Conservation (phyloP, 257 asterid genomes). For the Nicotiana otophora region DNA sequence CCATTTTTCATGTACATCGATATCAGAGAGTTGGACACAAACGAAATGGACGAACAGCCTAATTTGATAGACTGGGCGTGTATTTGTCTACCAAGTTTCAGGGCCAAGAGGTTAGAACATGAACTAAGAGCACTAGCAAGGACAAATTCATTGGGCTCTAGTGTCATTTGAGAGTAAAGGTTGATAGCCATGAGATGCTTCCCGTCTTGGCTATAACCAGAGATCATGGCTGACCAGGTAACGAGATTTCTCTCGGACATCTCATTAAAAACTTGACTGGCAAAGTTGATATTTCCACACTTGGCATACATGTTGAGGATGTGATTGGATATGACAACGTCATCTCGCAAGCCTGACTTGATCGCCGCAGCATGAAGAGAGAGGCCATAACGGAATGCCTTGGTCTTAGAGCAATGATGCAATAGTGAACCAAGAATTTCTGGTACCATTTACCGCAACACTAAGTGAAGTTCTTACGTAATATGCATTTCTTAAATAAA, state of each 20-base stretch:
- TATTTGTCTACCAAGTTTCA: constrained; percentile 49
- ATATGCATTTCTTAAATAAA: neutral
- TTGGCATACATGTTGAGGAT: constrained; percentile 61
- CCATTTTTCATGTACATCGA: constrained; percentile 68
- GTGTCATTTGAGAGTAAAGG: constrained; percentile 41
- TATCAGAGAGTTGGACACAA: constrained; percentile 56
- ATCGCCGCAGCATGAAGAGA: constrained; percentile 55
- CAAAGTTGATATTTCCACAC: constrained; percentile 44
- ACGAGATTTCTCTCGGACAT: constrained; percentile 52
- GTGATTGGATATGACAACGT: constrained; percentile 39
- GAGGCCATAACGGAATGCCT: constrained; percentile 29
- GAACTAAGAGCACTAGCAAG: constrained; percentile 63
- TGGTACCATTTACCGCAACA: constrained; percentile 25
- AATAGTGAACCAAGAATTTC: constrained; percentile 45
- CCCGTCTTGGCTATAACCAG: constrained; percentile 55
- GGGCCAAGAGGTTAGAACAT: constrained; percentile 45
- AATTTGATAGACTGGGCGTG: constrained; percentile 55
- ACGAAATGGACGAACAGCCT: constrained; percentile 36
- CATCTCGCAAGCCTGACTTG: constrained; percentile 43
- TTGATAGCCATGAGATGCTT: constrained; percentile 35
- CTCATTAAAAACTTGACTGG: constrained; percentile 52
- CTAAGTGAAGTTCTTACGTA: too few species aligned
- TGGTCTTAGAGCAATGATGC: constrained; percentile 52
- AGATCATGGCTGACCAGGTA: constrained; percentile 67
- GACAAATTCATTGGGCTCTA: constrained; percentile 53